Evolutionary conservation across 148 eudicot species (phyloP).

Genomic region (Rhododendron ovatum): DNA sequence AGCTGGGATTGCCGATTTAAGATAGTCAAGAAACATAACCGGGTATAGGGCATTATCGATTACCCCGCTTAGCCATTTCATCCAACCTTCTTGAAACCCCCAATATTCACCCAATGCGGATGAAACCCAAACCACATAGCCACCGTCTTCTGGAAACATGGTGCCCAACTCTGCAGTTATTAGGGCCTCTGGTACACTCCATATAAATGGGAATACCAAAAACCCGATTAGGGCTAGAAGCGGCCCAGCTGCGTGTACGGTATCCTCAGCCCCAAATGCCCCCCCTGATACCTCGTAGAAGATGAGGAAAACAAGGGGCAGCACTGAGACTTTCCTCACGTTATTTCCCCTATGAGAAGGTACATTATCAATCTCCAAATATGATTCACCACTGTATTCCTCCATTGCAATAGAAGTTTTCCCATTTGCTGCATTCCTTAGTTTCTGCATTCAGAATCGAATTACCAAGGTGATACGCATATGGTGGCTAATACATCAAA

Average conservation of each 20-base stretch:
- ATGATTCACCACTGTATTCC: background rate
- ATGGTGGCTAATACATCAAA: background rate
- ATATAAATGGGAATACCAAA: slow-evolving; percentile 11
- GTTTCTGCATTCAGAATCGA: background rate
- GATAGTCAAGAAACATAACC: background rate
- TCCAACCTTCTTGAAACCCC: slow-evolving; percentile 21
- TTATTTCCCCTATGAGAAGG: slow-evolving; percentile 13
- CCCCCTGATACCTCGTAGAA: slow-evolving; percentile 23
- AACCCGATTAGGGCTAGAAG: slow-evolving; percentile 18
- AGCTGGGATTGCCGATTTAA: background rate
- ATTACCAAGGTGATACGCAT: background rate
- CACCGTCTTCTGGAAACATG: slow-evolving; percentile 20
- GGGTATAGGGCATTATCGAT: slow-evolving; percentile 12
- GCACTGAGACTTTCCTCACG: background rate
- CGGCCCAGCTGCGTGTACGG: slow-evolving; percentile 12
- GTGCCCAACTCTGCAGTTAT: slow-evolving; percentile 20
- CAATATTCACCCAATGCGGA: slow-evolving; percentile 13
- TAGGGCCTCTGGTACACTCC: slow-evolving; percentile 18
- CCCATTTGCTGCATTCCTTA: background rate
- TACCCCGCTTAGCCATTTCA: slow-evolving; percentile 21
- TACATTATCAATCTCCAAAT: slow-evolving; percentile 4
- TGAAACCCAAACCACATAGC: slow-evolving; percentile 19
- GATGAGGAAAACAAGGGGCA: slow-evolving; percentile 20
- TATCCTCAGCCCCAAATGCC: slow-evolving; percentile 15
- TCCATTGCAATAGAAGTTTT: background rate